Evolutionary conservation across 2,329 filamentous ascomycete genomes (phyloP).

Genomic region (Exophiala sideris): DNA sequence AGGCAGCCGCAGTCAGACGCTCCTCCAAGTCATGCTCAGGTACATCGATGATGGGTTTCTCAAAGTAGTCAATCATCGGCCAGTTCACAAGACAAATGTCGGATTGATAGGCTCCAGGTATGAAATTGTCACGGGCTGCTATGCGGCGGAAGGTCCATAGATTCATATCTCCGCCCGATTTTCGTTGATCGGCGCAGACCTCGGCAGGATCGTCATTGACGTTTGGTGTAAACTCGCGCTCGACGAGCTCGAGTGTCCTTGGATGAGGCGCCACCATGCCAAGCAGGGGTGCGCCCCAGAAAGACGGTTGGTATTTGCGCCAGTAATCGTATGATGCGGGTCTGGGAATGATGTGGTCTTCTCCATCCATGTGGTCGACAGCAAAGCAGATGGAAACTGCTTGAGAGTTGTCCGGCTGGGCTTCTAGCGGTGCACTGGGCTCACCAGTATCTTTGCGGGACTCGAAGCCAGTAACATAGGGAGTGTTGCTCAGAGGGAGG

Average conservation of each 20-base stretch:
- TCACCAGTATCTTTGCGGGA: slow-evolving; percentile 4
- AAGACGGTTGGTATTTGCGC: slow-evolving; percentile 4
- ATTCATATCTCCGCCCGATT: slow-evolving; percentile 4
- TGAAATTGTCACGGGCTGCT: slow-evolving; percentile 3
- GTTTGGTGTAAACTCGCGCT: slow-evolving; percentile 3
- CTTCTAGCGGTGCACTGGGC: slow-evolving; percentile 1
- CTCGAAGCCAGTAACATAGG: slow-evolving; percentile 5
- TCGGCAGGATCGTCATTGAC: background rate
- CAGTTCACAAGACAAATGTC: slow-evolving; percentile 7
- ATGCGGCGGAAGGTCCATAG: slow-evolving; percentile 7
- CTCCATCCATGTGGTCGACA: slow-evolving; percentile 1
- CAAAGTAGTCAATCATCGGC: slow-evolving; percentile 8
- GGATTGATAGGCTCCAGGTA: slow-evolving; percentile 2
- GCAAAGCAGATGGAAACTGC: slow-evolving; percentile 7
- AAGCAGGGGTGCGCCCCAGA: slow-evolving; percentile 3
- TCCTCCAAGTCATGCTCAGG: background rate
- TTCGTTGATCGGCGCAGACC: slow-evolving; percentile 2
- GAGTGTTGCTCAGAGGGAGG: background rate
- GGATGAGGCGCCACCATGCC: slow-evolving; percentile 1
- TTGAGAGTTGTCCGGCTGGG: slow-evolving; percentile 2
- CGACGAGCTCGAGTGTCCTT: slow-evolving; percentile 1
- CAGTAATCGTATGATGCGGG: slow-evolving; percentile 3
- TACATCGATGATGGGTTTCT: slow-evolving; percentile 2
- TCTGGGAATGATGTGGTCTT: slow-evolving; percentile 5
- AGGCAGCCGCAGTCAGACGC: background rate